Evolutionary conservation across 2,329 filamentous ascomycete genomes (phyloP).

Genomic region (Cladophialophora yegresii): DNA sequence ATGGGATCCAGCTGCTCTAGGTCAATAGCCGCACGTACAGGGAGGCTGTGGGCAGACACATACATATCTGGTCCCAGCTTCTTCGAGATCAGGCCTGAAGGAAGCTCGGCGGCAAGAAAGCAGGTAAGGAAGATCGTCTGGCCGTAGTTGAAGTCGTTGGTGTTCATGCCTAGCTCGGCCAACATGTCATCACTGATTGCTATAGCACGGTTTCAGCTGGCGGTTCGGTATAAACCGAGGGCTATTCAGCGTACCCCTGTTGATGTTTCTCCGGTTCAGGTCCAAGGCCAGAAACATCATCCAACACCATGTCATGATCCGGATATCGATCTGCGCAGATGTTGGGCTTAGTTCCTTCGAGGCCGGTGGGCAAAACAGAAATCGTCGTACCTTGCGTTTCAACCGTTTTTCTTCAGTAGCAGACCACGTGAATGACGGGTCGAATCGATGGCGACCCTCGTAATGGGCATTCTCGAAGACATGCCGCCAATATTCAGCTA

Average conservation of each 20-base stretch:
- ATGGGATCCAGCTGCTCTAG: slow-evolving; percentile 55
- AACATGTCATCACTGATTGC: slow-evolving; percentile 4
- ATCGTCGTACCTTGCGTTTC: slow-evolving; percentile 26
- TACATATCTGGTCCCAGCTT: slow-evolving; percentile 12
- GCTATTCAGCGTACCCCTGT: slow-evolving; percentile 43
- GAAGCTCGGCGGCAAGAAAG: slow-evolving; percentile 58
- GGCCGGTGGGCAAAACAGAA: background rate
- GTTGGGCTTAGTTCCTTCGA: background rate
- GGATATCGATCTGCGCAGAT: slow-evolving; percentile 35
- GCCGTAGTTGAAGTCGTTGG: slow-evolving; percentile 53
- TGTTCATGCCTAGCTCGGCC: slow-evolving; percentile 44
- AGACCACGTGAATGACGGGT: slow-evolving; percentile 38
- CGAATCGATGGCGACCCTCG: slow-evolving; percentile 48
- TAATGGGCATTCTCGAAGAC: slow-evolving; percentile 58
- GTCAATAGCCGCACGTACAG: background rate
- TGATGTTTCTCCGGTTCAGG: slow-evolving; percentile 56
- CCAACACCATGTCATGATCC: slow-evolving; percentile 41
- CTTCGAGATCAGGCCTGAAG: slow-evolving; percentile 52
- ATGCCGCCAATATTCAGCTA: slow-evolving; percentile 55
- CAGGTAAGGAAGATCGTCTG: slow-evolving; percentile 58
- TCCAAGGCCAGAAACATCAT: slow-evolving; percentile 61
- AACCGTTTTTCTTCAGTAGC: slow-evolving; percentile 32
- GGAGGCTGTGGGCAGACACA: background rate
- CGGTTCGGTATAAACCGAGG: slow-evolving; percentile 52
- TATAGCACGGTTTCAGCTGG: background rate